Evolutionary conservation across 768 basidiomycete species (phyloP), one percentile per base, ranked within the genome.

Genomic region (Leccinum disarticulatum): DNA sequence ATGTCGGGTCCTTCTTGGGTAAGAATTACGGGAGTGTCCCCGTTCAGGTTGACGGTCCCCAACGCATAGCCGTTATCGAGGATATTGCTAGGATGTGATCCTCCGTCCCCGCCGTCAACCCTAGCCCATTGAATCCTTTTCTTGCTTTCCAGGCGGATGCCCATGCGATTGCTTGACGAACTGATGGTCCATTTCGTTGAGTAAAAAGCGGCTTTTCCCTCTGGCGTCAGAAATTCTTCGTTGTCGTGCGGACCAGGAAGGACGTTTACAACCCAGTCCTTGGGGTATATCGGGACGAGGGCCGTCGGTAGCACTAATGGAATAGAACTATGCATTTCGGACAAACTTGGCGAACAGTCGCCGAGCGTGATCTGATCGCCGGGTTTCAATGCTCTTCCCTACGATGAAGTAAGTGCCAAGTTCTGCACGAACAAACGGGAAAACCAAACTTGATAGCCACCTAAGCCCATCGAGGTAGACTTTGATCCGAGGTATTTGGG

Each of bases 1-100:
- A 84, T 84, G 68, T 84, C 83, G 0, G 85, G 85, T 0, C 83
- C 83, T 65, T 87, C 87, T 28, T 79, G 78, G 4, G 80, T 79
- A 54, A 87, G 71, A n/a, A 87, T 81, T 2, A 88, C 84, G 0
- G 88, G 87, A 0, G 85, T 87, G 66, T 89, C 87, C 2, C 87
- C 87, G 63, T 88, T 89, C 55, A 87, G 58, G 63, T 87, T 87
- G 59, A 87, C 64, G 1, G 80, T 75, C 6, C 84, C 85, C 25
- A 74, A 66, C 0, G 80, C 80, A 62, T 87, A 87, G 4, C 80
- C 83, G 50, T 84, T 85, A 59, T 87, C 83, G 19, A 87, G 77
- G 36, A 87, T 84, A 61, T 89, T 89, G 43, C 82, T 83, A 0
- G 87, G 86, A 64, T 89, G 88, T 15, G 83, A 81, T 0, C 87